Evolutionary conservation across 345 rosid genomes (phyloP).

Genomic region (Arabis alpina): DNA sequence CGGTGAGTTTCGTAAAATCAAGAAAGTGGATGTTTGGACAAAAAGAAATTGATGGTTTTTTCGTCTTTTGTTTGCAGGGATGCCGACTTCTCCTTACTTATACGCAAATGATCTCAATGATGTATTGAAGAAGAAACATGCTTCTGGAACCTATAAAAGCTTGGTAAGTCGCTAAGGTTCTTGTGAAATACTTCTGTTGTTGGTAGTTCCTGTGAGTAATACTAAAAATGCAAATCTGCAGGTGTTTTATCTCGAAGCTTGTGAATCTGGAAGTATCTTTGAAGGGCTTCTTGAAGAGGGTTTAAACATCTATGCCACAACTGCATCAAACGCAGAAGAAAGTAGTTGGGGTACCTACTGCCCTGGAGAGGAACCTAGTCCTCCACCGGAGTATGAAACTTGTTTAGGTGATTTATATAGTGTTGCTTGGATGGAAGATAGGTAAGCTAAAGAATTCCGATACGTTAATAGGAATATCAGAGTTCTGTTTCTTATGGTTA

Average conservation of each 20-base stretch:
- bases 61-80: conserved; percentile 55
- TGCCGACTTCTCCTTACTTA: conserved; percentile 91
- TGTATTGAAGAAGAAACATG: conserved; percentile 78
- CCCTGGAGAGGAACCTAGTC: conserved; percentile 89
- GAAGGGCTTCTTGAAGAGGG: conserved; percentile 96
- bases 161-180: conserved; percentile 54
- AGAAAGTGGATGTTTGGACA: conserved; percentile 3
- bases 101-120: conserved; percentile 81
- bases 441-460: conserved; percentile 51
- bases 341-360: conserved; percentile 99
- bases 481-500: conserved; percentile 10
- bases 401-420: conserved; percentile 99
- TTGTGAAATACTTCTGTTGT: conserved; percentile 9
- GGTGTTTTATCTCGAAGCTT: conserved; percentile 99
- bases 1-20: conserved; percentile 62
- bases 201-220: not conserved
- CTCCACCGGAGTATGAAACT: conserved; percentile 90
- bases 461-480: not conserved
- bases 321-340: conserved; percentile 91
- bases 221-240: conserved; percentile 41
- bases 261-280: conserved; percentile 98
- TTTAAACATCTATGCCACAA: conserved; percentile 92
- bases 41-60: conserved; percentile 6
- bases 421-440: conserved; percentile 98
- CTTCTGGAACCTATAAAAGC: conserved; percentile 78